Percentiles rank a stretch among this genome's conserved stretches.
phyloP scores from a whole-genome alignment of 805 yeast genomes.

The Saccharomycopsis olivae region DNA sequence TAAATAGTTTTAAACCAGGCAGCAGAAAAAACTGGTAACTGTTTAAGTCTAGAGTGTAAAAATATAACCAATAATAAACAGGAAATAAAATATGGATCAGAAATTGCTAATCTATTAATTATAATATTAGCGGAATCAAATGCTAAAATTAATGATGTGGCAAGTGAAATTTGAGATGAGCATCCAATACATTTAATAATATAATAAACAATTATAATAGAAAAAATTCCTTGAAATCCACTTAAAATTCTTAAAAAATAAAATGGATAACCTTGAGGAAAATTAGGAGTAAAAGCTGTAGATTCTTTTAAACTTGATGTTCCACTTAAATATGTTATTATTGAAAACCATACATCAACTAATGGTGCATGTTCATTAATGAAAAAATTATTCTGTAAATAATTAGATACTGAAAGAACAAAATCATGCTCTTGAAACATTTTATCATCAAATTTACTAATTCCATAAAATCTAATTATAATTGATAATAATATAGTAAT shows the following conservation, averaged over 20 bases:
- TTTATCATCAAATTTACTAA: background rate
- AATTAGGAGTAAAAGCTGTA: background rate
- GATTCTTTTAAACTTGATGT: constrained; percentile 19
- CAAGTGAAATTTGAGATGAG: constrained; percentile 36
- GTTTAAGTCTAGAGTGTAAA: constrained; percentile 34
- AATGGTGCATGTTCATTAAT: constrained; percentile 70
- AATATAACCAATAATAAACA: constrained; percentile 25
- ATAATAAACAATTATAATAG: constrained; percentile 42
- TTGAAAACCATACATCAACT: constrained; percentile 47
- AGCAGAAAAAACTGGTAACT: constrained; percentile 32
- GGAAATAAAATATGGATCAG: constrained; percentile 34
- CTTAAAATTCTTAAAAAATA: constrained; percentile 48
- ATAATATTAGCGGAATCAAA: constrained; percentile 59
- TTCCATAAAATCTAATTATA: too few relatives aligned
- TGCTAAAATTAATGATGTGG: constrained; percentile 40
- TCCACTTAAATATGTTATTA: constrained; percentile 35
- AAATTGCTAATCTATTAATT: constrained; percentile 44
- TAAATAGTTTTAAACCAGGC: constrained; percentile 45
- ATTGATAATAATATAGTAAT: too few relatives aligned
- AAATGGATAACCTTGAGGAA: constrained; percentile 32
- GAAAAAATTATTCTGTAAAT: constrained; percentile 49
- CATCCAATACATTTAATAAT: constrained; percentile 48
- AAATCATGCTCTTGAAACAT: background rate
- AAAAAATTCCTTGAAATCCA: constrained; percentile 41
- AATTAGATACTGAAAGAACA: constrained; percentile 31